Percentiles rank a stretch among this genome's conserved stretches.
phyloP scores from a whole-genome alignment of 2,329 filamentous ascomycete genomes.

The Tetracladium maxilliforme region DNA sequence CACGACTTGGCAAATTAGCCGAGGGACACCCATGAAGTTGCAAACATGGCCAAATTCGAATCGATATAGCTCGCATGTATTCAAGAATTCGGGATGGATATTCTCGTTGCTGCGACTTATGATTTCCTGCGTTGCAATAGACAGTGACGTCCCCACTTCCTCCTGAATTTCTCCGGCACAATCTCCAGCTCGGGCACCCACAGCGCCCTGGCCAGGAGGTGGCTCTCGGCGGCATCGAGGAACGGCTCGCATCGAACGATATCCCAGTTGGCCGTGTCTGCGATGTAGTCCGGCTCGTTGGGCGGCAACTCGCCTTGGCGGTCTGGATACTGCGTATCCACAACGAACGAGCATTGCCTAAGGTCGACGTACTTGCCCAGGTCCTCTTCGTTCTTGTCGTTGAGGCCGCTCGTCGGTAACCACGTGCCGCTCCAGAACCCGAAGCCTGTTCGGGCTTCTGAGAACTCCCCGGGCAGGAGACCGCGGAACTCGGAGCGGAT shows the following conservation, averaged over 20 bases:
- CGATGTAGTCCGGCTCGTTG: conserved; percentile 68
- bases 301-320: conserved; percentile 39
- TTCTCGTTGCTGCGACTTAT: too few relatives aligned
- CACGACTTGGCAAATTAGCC: too few relatives aligned
- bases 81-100: too few relatives aligned
- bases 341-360: conserved; percentile 62
- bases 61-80: too few relatives aligned
- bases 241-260: conserved; percentile 62
- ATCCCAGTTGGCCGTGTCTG: conserved; percentile 66
- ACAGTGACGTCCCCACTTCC: conserved; percentile 84
- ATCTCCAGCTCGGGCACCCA: conserved; percentile 65
- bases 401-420: conserved; percentile 71
- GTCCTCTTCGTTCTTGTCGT: conserved; percentile 83
- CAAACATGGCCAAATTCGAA: too few relatives aligned
- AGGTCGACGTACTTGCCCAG: conserved; percentile 72
- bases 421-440: conserved; percentile 71
- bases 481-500: conserved; percentile 82
- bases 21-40: too few relatives aligned
- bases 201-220: conserved; percentile 57
- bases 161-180: conserved; percentile 52
- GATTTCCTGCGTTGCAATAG: conserved; percentile 50
- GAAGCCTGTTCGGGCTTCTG: conserved; percentile 53
- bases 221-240: conserved; percentile 64
- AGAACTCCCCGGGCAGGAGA: conserved; percentile 80
- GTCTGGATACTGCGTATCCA: conserved; percentile 70